Evolutionary conservation across 1,284 basidiomycete species (phyloP).

Genomic region (Malassezia cuniculi): DNA sequence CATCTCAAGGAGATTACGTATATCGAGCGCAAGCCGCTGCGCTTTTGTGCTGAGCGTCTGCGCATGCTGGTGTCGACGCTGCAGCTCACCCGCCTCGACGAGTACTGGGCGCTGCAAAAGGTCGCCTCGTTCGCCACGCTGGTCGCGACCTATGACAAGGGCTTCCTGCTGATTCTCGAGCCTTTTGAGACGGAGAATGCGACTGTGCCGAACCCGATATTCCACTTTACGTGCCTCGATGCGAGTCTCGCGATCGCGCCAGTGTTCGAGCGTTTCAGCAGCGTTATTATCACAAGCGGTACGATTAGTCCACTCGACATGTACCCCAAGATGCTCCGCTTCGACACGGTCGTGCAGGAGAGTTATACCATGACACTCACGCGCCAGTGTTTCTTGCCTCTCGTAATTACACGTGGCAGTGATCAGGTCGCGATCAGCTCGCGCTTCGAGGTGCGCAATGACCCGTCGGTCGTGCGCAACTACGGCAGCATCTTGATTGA

Average conservation of each 20-base stretch:
- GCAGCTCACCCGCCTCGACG: slow-evolving; percentile 78
- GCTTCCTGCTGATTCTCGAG: slow-evolving; percentile 91
- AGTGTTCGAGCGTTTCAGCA: slow-evolving; percentile 94
- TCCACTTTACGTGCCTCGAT: slow-evolving; percentile 95
- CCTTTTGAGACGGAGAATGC: slow-evolving; percentile 98
- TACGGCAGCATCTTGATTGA: slow-evolving; percentile 97
- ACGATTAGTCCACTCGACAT: slow-evolving; percentile 97
- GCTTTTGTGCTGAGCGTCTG: slow-evolving; percentile 90
- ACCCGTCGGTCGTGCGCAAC: slow-evolving; percentile 95
- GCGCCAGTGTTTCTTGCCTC: slow-evolving; percentile 89
- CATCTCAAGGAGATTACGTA: slow-evolving; percentile 98
- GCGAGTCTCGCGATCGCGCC: slow-evolving; percentile 95
- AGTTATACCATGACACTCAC: slow-evolving; percentile 96
- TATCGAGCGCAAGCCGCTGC: slow-evolving; percentile 87
- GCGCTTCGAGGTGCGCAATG: slow-evolving; percentile 97
- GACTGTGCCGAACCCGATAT: slow-evolving; percentile 95
- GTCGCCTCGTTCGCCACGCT: slow-evolving; percentile 91
- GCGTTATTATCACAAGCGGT: slow-evolving; percentile 95
- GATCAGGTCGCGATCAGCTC: slow-evolving; percentile 98
- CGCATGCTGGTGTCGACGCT: slow-evolving; percentile 87
- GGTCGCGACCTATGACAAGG: slow-evolving; percentile 96
- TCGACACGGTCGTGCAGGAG: slow-evolving; percentile 91
- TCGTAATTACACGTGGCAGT: slow-evolving; percentile 92
- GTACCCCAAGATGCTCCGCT: slow-evolving; percentile 99
- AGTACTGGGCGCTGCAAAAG: slow-evolving; percentile 81